Evolutionary conservation across 2,329 filamentous ascomycete genomes (phyloP).

Genomic region (Stachybotrys chlorohalonatus): DNA sequence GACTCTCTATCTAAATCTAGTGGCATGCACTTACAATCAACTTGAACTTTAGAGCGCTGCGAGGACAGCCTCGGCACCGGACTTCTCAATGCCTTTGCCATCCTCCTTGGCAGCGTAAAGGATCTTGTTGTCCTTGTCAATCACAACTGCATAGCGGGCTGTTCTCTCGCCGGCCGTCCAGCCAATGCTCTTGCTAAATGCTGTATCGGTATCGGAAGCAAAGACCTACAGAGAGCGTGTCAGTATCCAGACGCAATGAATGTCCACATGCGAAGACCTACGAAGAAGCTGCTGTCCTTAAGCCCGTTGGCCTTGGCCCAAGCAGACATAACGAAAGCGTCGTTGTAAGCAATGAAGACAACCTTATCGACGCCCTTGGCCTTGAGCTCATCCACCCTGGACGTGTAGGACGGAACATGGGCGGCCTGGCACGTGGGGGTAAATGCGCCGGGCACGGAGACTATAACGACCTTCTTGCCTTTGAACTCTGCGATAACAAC

Average conservation of each 20-base stretch:
- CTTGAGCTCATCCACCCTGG: constrained; percentile 61
- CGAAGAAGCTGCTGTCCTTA: constrained; percentile 59
- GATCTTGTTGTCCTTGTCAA: constrained; percentile 72
- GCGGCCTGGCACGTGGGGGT: constrained; percentile 76
- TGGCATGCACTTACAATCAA: no score
- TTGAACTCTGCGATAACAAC: constrained; percentile 35
- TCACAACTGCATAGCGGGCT: constrained; percentile 67
- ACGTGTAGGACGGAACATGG: constrained; percentile 75
- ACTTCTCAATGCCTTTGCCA: constrained; percentile 35
- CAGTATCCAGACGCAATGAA: constrained; percentile 1
- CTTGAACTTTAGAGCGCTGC: constrained; percentile 35
- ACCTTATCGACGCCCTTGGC: constrained; percentile 76
- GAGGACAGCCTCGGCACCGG: constrained; percentile 45
- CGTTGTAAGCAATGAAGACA: constrained; percentile 75
- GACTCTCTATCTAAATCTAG: no score
- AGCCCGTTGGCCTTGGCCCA: constrained; percentile 85
- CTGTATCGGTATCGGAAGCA: constrained; percentile 58
- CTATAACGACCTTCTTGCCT: constrained; percentile 46
- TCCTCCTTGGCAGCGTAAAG: constrained; percentile 69
- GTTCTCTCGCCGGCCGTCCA: constrained; percentile 71
- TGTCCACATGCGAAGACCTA: constrained; percentile 19
- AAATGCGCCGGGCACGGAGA: constrained; percentile 62
- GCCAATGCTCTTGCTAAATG: constrained; percentile 70
- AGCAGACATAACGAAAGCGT: constrained; percentile 78
- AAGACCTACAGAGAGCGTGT: constrained; percentile 47